Percentiles rank a stretch among this genome's conserved stretches.
These are phyloP conservation scores for Lasiosphaeria ovina DNA, from an alignment of 495 filamentous ascomycete genomes.

Conservation along the genomic window DNA sequence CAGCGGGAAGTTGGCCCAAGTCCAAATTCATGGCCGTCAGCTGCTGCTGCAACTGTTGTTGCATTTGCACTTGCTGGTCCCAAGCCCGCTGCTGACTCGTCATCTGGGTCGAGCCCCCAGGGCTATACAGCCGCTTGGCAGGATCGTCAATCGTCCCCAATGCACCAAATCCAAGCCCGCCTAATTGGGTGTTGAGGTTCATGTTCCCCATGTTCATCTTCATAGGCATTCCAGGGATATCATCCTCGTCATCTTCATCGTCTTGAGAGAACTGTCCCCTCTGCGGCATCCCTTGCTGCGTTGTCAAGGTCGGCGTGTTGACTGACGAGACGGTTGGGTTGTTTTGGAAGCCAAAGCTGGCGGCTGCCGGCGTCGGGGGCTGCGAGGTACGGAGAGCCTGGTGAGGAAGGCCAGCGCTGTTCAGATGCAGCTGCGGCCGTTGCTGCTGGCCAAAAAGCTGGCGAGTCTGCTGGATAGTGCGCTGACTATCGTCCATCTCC, in stretches of 20 bases:
- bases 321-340: conserved; percentile 98
- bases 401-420: conserved; percentile 60
- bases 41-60: conserved; percentile 56
- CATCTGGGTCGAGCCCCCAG: conserved; percentile 62
- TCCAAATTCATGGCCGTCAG: conserved; percentile 61
- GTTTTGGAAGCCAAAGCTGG: conserved; percentile 73
- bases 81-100: conserved; percentile 53
- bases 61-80: conserved; percentile 34
- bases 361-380: conserved; percentile 79
- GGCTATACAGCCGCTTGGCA: conserved; percentile 87
- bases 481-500: conserved; percentile 58
- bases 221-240: conserved; percentile 60
- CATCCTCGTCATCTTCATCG: conserved; percentile 48
- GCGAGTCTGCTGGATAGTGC: conserved; percentile 58
- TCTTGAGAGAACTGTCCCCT: conserved; percentile 53
- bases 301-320: conserved; percentile 85
- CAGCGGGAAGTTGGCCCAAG: conserved; percentile 68
- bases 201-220: conserved; percentile 56
- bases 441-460: conserved; percentile 73
- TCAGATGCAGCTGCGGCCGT: conserved; percentile 71
- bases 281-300: conserved; percentile 47
- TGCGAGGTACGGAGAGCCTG: conserved; percentile 82
- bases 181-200: conserved; percentile 44
- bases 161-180: conserved; percentile 30
- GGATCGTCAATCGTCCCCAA: conserved; percentile 84